A percentile compares a stretch with the other conserved stretches of the same genome.
Conservation (phyloP, 2,329 filamentous ascomycete genomes). For the Aspergillus intermedius region DNA sequence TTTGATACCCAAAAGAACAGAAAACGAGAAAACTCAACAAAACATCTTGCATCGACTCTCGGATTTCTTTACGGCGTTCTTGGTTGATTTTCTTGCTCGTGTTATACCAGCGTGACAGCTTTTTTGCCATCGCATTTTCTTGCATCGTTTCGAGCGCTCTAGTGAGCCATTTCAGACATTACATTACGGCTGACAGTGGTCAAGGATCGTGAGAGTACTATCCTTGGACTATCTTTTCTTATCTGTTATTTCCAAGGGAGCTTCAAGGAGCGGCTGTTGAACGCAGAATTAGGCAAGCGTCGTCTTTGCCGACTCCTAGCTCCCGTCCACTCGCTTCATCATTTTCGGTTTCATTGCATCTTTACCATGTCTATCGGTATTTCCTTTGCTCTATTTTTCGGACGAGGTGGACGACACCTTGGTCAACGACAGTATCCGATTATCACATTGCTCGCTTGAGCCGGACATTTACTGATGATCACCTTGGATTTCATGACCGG, state of each 20-base stretch:
- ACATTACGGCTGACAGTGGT: slow-evolving; percentile 1
- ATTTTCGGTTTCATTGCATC: slow-evolving; percentile 6
- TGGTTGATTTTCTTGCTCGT: slow-evolving; percentile 13
- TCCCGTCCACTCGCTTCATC: slow-evolving; percentile 14
- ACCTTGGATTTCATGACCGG: slow-evolving; percentile 5
- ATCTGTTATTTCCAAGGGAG: background rate
- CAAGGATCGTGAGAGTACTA: background rate
- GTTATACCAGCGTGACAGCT: slow-evolving; percentile 8
- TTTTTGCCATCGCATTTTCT: slow-evolving; percentile 8
- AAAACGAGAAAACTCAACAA: background rate
- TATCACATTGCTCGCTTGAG: slow-evolving; percentile 1
- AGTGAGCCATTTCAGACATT: background rate
- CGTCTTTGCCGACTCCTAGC: slow-evolving; percentile 1
- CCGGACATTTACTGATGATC: slow-evolving; percentile 9
- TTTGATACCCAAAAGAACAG: slow-evolving; percentile 5
- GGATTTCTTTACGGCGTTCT: slow-evolving; percentile 17
- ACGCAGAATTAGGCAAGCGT: background rate
- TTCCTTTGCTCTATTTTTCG: background rate
- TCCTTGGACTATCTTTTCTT: background rate
- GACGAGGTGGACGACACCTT: too few species aligned
- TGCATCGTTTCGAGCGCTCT: slow-evolving; percentile 13
- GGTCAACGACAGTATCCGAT: too few species aligned
- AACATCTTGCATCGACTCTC: background rate
- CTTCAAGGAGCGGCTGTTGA: background rate
- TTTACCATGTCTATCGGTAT: slow-evolving; percentile 1